Conservation (phyloP, 139 green algal species). For the Chlorella sp. region DNA sequence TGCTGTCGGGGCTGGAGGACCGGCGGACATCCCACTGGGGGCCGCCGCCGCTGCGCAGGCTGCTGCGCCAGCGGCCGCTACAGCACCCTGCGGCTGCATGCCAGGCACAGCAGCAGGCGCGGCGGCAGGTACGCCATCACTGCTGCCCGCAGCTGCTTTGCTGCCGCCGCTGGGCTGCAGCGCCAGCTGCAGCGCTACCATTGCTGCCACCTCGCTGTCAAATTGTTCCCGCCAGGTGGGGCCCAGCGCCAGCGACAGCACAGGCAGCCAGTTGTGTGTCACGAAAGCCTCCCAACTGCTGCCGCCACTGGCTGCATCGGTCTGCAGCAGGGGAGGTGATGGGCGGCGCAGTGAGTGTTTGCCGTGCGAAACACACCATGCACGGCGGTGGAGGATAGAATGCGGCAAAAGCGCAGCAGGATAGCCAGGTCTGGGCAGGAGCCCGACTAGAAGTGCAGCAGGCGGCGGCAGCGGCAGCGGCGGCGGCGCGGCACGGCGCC, state of each 20-base stretch:
- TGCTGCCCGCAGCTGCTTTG: background rate
- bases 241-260: slow-evolving; percentile 34
- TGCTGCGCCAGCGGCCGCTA: background rate
- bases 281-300: slow-evolving; percentile 37
- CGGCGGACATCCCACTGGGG: background rate
- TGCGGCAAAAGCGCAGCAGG: background rate
- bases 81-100: background rate
- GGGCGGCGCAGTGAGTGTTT: no score
- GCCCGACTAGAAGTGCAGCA: background rate
- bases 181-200: slow-evolving; percentile 35
- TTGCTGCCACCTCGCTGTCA: slow-evolving; percentile 39
- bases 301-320: background rate
- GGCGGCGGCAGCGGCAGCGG: background rate
- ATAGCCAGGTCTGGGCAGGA: no score
- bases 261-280: slow-evolving; percentile 41
- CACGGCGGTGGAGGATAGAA: no score
- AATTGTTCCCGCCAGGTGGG: slow-evolving; percentile 28
- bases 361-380: no score
- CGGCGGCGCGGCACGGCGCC: background rate
- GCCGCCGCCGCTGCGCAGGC: background rate
- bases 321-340: background rate
- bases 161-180: slow-evolving; percentile 2
- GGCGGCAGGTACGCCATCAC: background rate
- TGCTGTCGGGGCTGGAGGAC: background rate
- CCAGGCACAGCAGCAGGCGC: background rate